Evolutionary conservation across 345 rosid genomes (phyloP).

Genomic region (Salix brachista): DNA sequence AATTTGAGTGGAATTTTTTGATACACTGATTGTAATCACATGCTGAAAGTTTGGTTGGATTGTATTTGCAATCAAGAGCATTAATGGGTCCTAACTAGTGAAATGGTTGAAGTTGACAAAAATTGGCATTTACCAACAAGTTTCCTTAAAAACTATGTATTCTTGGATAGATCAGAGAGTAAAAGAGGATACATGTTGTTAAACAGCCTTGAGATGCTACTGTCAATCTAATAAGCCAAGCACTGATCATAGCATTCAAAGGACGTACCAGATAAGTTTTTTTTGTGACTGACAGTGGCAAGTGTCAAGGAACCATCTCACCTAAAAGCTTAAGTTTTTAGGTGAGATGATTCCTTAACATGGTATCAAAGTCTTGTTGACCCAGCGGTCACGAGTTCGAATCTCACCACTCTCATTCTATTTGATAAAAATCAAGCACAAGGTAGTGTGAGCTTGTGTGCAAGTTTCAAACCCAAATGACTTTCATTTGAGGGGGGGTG

Average conservation of each 20-base stretch:
- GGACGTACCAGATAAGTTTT: neutral
- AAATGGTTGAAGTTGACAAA: neutral
- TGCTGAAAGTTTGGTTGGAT: neutral
- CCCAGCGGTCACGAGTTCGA: too few species aligned
- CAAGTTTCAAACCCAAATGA: too few species aligned
- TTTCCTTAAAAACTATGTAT: neutral
- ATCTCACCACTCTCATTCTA: too few species aligned
- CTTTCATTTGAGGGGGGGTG: too few species aligned
- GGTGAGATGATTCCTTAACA: too few species aligned
- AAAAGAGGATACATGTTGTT: neutral
- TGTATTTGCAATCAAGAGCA: neutral
- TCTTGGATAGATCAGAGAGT: neutral
- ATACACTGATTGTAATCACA: neutral
- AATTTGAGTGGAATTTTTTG: neutral
- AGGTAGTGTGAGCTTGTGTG: too few species aligned
- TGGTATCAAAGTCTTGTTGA: too few species aligned
- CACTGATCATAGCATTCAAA: neutral
- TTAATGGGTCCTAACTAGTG: neutral
- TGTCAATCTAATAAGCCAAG: neutral
- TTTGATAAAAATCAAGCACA: too few species aligned
- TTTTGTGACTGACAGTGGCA: neutral
- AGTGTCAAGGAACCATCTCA: neutral
- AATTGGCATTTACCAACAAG: neutral
- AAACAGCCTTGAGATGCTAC: neutral
- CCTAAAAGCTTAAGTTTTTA: too few species aligned